A percentile compares a stretch with the other conserved stretches of the same genome.
phyloP scores from a whole-genome alignment of 1,139 yeast species.

The Magnusiomyces clavatus region DNA sequence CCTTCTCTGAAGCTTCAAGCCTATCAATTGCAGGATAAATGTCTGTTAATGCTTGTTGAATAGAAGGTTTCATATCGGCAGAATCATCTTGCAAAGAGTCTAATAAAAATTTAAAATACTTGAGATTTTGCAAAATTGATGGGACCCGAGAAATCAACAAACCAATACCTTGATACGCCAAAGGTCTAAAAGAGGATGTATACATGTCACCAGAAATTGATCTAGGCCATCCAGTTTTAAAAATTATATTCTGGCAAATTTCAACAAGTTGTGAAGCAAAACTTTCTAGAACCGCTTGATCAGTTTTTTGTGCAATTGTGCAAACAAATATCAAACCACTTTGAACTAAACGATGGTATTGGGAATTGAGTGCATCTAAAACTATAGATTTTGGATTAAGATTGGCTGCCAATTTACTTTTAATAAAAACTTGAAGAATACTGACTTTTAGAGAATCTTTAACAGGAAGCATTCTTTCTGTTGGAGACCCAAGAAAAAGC shows the following conservation, averaged over 20 bases:
- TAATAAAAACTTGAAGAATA: conserved; percentile 45
- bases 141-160: conserved; percentile 49
- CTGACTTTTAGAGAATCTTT: conserved; percentile 49
- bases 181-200: conserved; percentile 41
- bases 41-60: conserved; percentile 66
- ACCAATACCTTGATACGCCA: conserved; percentile 75
- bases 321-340: conserved; percentile 54
- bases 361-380: conserved; percentile 51
- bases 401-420: conserved; percentile 45
- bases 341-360: conserved; percentile 40
- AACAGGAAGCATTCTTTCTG: conserved; percentile 43
- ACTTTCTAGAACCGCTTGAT: conserved; percentile 15
- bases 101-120: conserved; percentile 52
- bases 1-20: conserved; percentile 37
- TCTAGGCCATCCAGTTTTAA: conserved; percentile 32
- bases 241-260: conserved; percentile 23
- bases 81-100: conserved; percentile 63
- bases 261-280: conserved; percentile 19
- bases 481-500: conserved; percentile 37
- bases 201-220: conserved; percentile 21
- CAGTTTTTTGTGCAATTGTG: conserved; percentile 37
- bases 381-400: conserved; percentile 33
- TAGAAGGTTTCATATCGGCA: conserved; percentile 53
- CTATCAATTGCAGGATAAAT: conserved; percentile 44
- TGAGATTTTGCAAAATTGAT: conserved; percentile 31